Base-by-base conservation (phyloP, 2,329 filamentous ascomycete species). In the Diaporthe sp. region DNA sequence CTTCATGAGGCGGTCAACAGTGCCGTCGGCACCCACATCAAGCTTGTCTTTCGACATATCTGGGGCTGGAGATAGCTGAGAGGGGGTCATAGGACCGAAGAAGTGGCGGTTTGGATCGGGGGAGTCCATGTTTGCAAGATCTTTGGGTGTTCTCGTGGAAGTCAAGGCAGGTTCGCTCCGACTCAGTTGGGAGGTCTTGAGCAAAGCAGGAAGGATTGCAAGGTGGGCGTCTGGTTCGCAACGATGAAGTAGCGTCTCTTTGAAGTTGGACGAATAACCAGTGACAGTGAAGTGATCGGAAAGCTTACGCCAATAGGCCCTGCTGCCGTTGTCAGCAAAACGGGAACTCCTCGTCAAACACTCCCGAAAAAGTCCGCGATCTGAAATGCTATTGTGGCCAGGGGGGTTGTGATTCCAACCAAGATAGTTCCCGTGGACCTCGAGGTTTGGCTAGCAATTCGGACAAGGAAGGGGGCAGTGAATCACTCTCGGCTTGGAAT, bases 1-100 rank as follows among this genome's bases (percentile, higher is more conserved):
- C 58, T 37, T 65, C 49, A 65, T 55, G 25, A 65, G 42, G 20
- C 71, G 58, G 47, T 73, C 71, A 34, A 73, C 71, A 31, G 71
- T 55, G 49, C 71, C 71, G 49, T 73, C 58, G 13, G 58, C 28
- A 34, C 58, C 61, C 25, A 55, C 71, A 25, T 17, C 47, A 20
- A 57, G n/a, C 34, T 63, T 28, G 22, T 65, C 58, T 20, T 28
- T 49, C 25, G 20, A 25, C 8, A 28, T 28, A 2, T 55, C 25
- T 3, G 15, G 3, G 17, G 20, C 5, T 44, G 34, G 25, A 10
- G 34, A 65, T 20, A 37, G n/a, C 37, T 44, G 20, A 28, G 31
- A 12, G 0, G 57, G 22, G n/a, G 9, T 9, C 58, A 51, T 25
- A 10, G 47, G 34, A 20, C 49, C 71, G 25, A 63, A 63, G n/a